Conservation (phyloP, 495 filamentous ascomycete genomes). For the Neurospora sp. region DNA sequence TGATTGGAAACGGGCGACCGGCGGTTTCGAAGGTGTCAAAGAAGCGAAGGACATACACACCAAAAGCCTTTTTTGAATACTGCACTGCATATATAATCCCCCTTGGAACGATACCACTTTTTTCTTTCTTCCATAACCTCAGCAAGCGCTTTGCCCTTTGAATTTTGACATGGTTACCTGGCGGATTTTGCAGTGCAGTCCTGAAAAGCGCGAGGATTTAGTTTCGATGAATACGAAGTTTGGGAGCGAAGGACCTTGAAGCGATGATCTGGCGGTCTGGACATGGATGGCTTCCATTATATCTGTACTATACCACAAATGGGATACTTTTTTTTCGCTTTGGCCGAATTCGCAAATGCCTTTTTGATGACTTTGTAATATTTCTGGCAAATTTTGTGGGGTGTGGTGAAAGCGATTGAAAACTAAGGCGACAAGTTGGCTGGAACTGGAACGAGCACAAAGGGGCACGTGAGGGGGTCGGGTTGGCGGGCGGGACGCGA, state of each 20-base stretch:
- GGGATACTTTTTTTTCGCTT: background rate
- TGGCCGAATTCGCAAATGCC: background rate
- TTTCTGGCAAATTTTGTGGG: background rate
- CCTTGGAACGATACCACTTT: background rate
- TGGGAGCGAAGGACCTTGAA: background rate
- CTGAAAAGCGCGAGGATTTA: background rate
- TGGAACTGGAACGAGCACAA: background rate
- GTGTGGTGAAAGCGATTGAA: background rate
- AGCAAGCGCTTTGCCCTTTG: background rate
- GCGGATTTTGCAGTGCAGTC: background rate
- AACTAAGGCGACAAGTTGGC: no score
- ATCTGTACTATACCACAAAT: background rate
- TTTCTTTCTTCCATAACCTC: background rate
- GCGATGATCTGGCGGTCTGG: background rate
- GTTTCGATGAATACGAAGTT: background rate
- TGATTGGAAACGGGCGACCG: background rate
- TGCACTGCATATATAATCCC: background rate
- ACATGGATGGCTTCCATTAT: background rate
- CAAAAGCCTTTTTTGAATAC: background rate
- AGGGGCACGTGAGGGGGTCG: background rate
- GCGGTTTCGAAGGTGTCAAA: background rate
- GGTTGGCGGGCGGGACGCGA: background rate
- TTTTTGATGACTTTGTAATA: background rate
- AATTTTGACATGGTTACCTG: background rate
- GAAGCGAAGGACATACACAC: background rate